These are phyloP conservation scores for Fusarium guadeloupense DNA, from an alignment of 2,329 filamentous ascomycete genomes.

Conservation along the genomic window DNA sequence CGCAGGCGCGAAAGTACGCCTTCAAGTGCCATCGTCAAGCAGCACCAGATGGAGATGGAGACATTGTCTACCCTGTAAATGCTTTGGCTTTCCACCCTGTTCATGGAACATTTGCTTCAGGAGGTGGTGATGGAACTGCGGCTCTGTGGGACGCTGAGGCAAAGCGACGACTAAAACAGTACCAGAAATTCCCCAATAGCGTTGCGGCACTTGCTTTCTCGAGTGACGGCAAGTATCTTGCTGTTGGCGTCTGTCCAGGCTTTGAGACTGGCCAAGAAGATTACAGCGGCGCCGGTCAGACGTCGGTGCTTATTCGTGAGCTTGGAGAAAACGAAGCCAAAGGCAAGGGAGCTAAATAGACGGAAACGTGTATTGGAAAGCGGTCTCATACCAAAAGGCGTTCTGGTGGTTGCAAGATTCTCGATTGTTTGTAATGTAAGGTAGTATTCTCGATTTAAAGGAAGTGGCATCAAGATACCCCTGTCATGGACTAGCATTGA, in stretches of 20 bases:
- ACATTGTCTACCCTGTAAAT: slow-evolving; percentile 92
- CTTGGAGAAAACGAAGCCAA: slow-evolving; percentile 89
- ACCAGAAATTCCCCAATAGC: slow-evolving; percentile 83
- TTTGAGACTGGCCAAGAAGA: slow-evolving; percentile 90
- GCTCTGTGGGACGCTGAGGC: slow-evolving; percentile 91
- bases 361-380: slow-evolving; percentile 6
- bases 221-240: slow-evolving; percentile 78
- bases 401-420: slow-evolving; percentile 43
- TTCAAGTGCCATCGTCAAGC: slow-evolving; percentile 97
- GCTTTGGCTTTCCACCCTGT: slow-evolving; percentile 87
- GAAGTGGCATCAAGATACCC: slow-evolving; percentile 48
- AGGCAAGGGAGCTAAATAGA: slow-evolving; percentile 77
- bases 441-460: slow-evolving; percentile 31
- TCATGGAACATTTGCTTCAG: slow-evolving; percentile 85
- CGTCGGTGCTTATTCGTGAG: slow-evolving; percentile 84
- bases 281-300: slow-evolving; percentile 74
- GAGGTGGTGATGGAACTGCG: slow-evolving; percentile 91
- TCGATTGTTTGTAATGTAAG: slow-evolving; percentile 39
- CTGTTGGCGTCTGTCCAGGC: slow-evolving; percentile 83
- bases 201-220: slow-evolving; percentile 83
- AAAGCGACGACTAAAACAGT: slow-evolving; percentile 89
- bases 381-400: slow-evolving; percentile 44
- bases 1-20: slow-evolving; percentile 92
- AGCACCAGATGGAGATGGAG: slow-evolving; percentile 68
- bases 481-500: slow-evolving; percentile 31